phyloP scores from a whole-genome alignment of 495 filamentous ascomycete genomes.

The Aspergillus olivimuriae region DNA sequence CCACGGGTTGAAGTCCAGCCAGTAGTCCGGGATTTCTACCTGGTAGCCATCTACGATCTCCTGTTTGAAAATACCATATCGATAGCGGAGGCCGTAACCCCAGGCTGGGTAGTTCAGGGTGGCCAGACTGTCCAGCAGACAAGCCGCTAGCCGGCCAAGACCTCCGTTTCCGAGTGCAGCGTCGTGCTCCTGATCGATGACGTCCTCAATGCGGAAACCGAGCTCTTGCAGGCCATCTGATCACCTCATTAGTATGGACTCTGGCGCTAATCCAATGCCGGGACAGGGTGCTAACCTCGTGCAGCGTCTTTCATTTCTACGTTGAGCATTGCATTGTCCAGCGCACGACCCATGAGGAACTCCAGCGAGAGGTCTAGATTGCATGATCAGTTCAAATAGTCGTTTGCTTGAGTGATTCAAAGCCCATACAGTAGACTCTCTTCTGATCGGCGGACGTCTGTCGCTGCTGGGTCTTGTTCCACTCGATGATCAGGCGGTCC shows the following conservation, averaged over 20 bases:
- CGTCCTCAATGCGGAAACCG: constrained; percentile 93
- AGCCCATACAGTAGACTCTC: constrained; percentile 71
- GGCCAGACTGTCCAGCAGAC: constrained; percentile 92
- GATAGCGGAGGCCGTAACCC: constrained; percentile 92
- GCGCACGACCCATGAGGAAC: constrained; percentile 90
- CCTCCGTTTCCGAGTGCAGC: constrained; percentile 95
- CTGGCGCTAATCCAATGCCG: no score
- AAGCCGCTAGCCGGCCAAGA: constrained; percentile 88
- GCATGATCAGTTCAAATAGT: no score
- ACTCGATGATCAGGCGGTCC: constrained; percentile 87
- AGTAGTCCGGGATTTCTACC: constrained; percentile 96
- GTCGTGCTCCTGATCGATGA: constrained; percentile 92
- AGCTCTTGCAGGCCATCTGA: constrained; percentile 77
- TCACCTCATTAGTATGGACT: neutral
- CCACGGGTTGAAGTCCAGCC: constrained; percentile 99
- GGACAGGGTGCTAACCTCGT: no score
- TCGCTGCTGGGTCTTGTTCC: constrained; percentile 95
- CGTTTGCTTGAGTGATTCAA: no score
- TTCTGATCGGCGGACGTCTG: constrained; percentile 89
- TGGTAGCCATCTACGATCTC: constrained; percentile 97
- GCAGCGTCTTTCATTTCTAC: constrained; percentile 81
- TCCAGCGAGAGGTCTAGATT: constrained; percentile 88
- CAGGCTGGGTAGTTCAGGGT: constrained; percentile 92
- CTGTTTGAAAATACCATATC: constrained; percentile 99
- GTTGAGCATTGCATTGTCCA: constrained; percentile 99